Conservation (phyloP, 148 eudicot species). For the Amaranthus hypochondriacus region DNA sequence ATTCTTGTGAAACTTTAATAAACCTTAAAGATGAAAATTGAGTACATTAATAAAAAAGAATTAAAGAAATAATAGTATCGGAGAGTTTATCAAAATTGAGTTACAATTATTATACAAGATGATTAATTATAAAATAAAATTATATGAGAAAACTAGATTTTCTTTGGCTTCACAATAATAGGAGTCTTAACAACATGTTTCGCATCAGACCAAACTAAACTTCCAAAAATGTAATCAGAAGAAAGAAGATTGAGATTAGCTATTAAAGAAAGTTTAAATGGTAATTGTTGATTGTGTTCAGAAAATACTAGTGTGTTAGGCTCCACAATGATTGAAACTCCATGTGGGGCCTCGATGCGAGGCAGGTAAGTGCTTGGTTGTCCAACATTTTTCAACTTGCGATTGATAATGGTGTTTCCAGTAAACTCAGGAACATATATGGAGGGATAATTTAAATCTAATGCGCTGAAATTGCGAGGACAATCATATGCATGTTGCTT, state of each 20-base stretch:
- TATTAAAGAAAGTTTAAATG: constrained; percentile 28
- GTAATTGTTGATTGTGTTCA: constrained; percentile 33
- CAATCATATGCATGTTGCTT: constrained; percentile 16
- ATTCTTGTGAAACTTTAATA: too few relatives aligned
- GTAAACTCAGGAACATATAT: constrained; percentile 30
- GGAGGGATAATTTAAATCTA: constrained; percentile 40
- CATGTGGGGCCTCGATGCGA: constrained; percentile 28
- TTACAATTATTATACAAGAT: too few relatives aligned
- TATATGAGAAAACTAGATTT: too few relatives aligned
- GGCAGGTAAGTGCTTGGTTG: constrained; percentile 30
- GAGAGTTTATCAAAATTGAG: too few relatives aligned
- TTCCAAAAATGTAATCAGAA: constrained; percentile 32
- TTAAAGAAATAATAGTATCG: too few relatives aligned
- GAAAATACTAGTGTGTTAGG: constrained; percentile 36
- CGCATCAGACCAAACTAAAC: constrained; percentile 46
- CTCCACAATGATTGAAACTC: constrained; percentile 27
- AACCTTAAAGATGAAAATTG: too few relatives aligned
- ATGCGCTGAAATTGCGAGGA: constrained; percentile 5
- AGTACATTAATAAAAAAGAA: too few relatives aligned
- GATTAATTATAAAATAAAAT: too few relatives aligned
- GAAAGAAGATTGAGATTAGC: background rate
- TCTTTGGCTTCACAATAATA: constrained; percentile 26
- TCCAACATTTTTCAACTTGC: constrained; percentile 56
- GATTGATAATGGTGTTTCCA: constrained; percentile 24
- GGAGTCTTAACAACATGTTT: constrained; percentile 53